Evolutionary conservation across 768 basidiomycete species (phyloP).

Genomic region (Calvatia gigantea): DNA sequence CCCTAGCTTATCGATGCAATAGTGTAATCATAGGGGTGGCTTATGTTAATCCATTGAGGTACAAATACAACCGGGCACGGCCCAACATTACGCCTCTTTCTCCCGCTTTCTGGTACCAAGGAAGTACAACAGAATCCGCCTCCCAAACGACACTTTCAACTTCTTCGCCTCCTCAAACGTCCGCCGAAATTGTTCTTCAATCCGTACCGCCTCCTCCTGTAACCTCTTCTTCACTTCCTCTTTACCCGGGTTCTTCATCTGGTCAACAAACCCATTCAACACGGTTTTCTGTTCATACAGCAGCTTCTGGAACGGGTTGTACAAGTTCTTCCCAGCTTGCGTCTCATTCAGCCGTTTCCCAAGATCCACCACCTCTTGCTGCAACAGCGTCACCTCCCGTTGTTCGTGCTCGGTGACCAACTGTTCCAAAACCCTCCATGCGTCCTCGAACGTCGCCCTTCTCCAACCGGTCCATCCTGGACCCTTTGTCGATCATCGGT

Average conservation of each 20-base stretch:
- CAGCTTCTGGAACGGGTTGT: conserved; percentile 1
- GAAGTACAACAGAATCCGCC: conserved; percentile 4
- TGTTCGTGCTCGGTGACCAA: conserved; percentile 4
- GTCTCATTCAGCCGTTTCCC: conserved; percentile 7
- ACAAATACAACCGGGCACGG: neutral
- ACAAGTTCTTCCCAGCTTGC: conserved; percentile 6
- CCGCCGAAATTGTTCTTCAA: conserved; percentile 1
- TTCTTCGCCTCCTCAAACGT: conserved; percentile 6
- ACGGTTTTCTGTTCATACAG: neutral
- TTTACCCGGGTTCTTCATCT: neutral
- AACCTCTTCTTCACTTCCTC: neutral
- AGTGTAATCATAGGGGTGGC: neutral
- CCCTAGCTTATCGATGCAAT: too few species aligned
- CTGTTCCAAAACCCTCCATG: conserved; percentile 18
- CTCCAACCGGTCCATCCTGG: conserved; percentile 31
- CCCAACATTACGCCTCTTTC: neutral
- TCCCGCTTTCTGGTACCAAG: neutral
- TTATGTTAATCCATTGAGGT: neutral
- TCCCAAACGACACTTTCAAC: conserved; percentile 2
- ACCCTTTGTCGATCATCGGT: conserved; percentile 37
- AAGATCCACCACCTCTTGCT: conserved; percentile 12
- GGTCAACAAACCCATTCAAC: neutral
- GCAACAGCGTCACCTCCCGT: conserved; percentile 1
- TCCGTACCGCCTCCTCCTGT: neutral
- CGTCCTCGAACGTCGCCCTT: conserved; percentile 26